These are phyloP conservation scores for Aspergillus melleus DNA, from an alignment of 2,329 filamentous ascomycete genomes.

Conservation along the genomic window DNA sequence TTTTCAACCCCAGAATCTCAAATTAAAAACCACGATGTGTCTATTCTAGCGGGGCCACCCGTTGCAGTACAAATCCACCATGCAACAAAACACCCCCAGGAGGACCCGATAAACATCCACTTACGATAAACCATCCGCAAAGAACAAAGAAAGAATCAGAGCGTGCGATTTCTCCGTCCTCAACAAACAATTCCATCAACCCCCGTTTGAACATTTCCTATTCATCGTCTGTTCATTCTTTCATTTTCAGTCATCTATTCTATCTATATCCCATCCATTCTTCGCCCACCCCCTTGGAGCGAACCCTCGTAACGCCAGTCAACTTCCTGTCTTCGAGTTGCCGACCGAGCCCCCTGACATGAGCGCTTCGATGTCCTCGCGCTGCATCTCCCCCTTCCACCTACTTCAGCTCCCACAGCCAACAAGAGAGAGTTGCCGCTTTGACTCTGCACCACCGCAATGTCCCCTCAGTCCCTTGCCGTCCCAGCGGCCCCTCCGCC, in stretches of 20 bases:
- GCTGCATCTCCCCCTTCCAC: constrained; percentile 16
- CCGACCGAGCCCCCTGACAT: constrained; percentile 21
- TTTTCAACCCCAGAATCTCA: constrained; percentile 6
- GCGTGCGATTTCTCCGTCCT: background rate
- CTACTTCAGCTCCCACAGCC: constrained; percentile 1
- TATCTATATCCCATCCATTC: background rate
- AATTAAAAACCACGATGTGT: background rate
- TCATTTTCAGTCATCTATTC: background rate
- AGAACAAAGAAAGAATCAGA: background rate
- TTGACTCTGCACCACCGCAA: constrained; percentile 10
- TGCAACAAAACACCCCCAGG: background rate
- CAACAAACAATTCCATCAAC: background rate
- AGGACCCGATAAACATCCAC: background rate
- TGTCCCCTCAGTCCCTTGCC: constrained; percentile 16
- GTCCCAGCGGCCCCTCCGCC: constrained; percentile 9
- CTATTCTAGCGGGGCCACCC: constrained; percentile 1
- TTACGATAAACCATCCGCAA: background rate
- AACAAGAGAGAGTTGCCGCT: constrained; percentile 10
- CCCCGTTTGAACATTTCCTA: background rate
- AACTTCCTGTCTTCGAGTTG: background rate
- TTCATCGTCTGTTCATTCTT: background rate
- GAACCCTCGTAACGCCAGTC: background rate
- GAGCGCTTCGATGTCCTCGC: constrained; percentile 20
- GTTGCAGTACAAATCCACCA: constrained; percentile 1
- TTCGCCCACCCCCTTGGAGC: background rate